A percentile compares a stretch with the other conserved stretches of the same genome.
phyloP scores from a whole-genome alignment of 192 early-diverging fungal species.

The Paraglomus occultum region DNA sequence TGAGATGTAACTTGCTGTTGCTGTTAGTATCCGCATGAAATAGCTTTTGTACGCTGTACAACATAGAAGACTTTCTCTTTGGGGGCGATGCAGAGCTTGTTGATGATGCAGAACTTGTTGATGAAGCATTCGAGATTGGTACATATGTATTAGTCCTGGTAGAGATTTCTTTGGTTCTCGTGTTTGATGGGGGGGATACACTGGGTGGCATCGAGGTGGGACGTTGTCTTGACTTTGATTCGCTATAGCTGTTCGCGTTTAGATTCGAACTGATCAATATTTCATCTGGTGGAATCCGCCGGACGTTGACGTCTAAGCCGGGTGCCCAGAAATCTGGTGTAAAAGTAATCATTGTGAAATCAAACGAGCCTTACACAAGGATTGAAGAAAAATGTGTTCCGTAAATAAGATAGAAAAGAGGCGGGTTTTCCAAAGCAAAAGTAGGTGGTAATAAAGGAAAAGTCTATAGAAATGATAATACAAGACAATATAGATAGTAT shows the following conservation, averaged over 20 bases:
- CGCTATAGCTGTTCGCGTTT: conserved; percentile 33
- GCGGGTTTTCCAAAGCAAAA: too few relatives aligned
- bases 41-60: conserved; percentile 18
- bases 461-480: too few relatives aligned
- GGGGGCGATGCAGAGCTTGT: neutral
- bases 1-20: neutral
- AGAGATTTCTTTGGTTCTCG: neutral
- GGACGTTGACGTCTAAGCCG: conserved; percentile 43
- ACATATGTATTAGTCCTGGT: conserved; percentile 19
- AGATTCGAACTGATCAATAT: conserved; percentile 21
- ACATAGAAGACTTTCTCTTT: conserved; percentile 14
- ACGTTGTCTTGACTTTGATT: conserved; percentile 30
- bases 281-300: conserved; percentile 29
- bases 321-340: conserved; percentile 51
- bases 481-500: too few relatives aligned
- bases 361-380: too few relatives aligned
- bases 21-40: conserved; percentile 18
- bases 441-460: too few relatives aligned
- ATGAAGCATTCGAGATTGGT: too few relatives aligned
- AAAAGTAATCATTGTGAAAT: conserved; percentile 42
- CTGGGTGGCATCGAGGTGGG: conserved; percentile 20
- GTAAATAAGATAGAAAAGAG: too few relatives aligned
- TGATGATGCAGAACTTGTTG: too few relatives aligned
- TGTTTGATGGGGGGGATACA: neutral
- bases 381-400: too few relatives aligned